Base-by-base conservation (phyloP, 2,329 filamentous ascomycete genomes). In the Fusarium sp. region DNA sequence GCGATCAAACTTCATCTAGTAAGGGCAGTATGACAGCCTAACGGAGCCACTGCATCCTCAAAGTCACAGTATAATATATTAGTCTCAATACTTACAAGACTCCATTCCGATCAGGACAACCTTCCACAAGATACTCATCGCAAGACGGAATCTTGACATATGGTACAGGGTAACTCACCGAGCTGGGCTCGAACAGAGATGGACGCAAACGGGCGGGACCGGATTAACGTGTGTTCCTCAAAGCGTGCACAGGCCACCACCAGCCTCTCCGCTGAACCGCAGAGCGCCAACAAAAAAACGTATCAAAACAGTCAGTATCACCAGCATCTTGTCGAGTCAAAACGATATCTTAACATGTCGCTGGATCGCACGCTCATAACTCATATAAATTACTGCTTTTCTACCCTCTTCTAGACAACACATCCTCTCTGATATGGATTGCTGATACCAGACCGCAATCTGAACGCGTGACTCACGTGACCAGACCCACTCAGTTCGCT, bases 341-440 rank as follows among this genome's bases (percentile, higher is more conserved):
- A 37, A n/a, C 10, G 1, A 12, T n/a, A 37, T 37, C 6, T n/a
- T 7, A 12, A 3, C 4, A n/a, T 12, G 6, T 37, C 4, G 1
- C 10, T 37, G 6, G 12, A 37, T 7, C 6, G 18, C 0, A 2
- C 3, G 1, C 6, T 12, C 6, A 11, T n/a, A 1, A 5, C 7
- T 4, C 3, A 12, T 7, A 37, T 37, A n/a, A 7, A 12, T 3
- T n/a, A 37, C 6, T 12, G 34, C 8, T 12, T n/a, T 37, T 4
- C 1, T n/a, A 0, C 18, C 3, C 18, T 2, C 6, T n/a, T 37
- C 6, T 7, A 37, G 18, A 6, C 1, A 4, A n/a, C 7, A 5
- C 5, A 37, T 18, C 8, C 11, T 25, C 16, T 43, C 14, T 25
- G 11, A 18, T 43, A 21, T 49, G 14, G 21, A 43, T 18, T 21